These are phyloP conservation scores for Penicillium lividum DNA, from an alignment of 495 filamentous ascomycete genomes.

Conservation along the genomic window DNA sequence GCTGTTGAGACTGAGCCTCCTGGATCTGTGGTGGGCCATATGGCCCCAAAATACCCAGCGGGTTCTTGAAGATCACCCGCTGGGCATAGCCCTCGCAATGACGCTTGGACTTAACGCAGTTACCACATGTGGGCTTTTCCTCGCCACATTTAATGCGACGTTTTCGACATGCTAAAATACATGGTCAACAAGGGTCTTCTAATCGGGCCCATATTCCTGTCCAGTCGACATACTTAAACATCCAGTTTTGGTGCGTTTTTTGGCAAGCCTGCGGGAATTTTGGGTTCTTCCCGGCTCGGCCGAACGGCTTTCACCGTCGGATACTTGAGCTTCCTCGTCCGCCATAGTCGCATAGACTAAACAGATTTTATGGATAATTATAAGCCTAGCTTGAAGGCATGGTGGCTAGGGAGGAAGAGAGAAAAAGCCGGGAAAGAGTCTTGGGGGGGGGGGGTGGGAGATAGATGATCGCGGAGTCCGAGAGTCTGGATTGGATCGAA, in stretches of 20 bases:
- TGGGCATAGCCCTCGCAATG: slow-evolving; percentile 94
- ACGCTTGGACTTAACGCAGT: slow-evolving; percentile 94
- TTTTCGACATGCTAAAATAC: slow-evolving; percentile 75
- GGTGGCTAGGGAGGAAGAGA: slow-evolving; percentile 4
- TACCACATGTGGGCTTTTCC: slow-evolving; percentile 84
- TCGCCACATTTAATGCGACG: slow-evolving; percentile 98
- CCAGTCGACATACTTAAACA: slow-evolving; percentile 74
- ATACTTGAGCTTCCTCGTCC: slow-evolving; percentile 6
- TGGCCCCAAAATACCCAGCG: slow-evolving; percentile 60
- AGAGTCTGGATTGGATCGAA: slow-evolving; percentile 14
- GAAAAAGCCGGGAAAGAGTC: slow-evolving; percentile 1
- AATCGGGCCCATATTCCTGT: background rate
- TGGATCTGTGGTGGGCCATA: slow-evolving; percentile 31
- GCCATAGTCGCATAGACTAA: slow-evolving; percentile 7
- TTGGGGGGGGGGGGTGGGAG: slow-evolving; percentile 6
- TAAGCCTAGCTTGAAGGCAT: slow-evolving; percentile 9
- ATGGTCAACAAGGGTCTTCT: slow-evolving; percentile 14
- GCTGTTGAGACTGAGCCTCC: slow-evolving; percentile 24
- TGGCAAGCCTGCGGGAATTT: slow-evolving; percentile 29
- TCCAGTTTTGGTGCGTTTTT: slow-evolving; percentile 91
- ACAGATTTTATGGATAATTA: background rate
- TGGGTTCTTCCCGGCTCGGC: slow-evolving; percentile 18
- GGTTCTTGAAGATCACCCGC: slow-evolving; percentile 89
- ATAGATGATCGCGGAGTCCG: slow-evolving; percentile 6
- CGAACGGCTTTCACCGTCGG: slow-evolving; percentile 2